Base-by-base conservation (phyloP, 2,329 filamentous ascomycete species). In the Colletotrichum spinosum region DNA sequence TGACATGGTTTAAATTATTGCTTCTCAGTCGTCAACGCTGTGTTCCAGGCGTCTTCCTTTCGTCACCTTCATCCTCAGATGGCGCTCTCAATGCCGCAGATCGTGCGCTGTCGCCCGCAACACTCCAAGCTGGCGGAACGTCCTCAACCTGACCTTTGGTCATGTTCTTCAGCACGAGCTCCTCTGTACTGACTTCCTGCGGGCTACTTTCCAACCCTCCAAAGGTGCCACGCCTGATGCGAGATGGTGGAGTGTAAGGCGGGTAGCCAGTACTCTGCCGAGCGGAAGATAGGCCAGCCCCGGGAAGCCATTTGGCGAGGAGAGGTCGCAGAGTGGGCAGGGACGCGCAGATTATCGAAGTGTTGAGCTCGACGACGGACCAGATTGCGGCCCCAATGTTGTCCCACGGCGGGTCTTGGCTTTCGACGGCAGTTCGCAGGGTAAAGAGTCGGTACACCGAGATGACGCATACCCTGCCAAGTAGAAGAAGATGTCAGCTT, bases 371-470 rank as follows among this genome's bases (percentile, higher is more conserved):
- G 68, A 75, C 69, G 60, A 68, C 62, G 46, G 74, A 76, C 74
- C 74, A 76, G 52, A 73, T 70, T 38, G 73, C 73, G 4, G 73
- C 73, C 51, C 69, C 69, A 34, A 72, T 71, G 60, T 75, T 73
- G 60, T 74, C 71, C 74, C 73, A 76, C 1, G 73, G 72, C 4
- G 74, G 70, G 60, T 76, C 74, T 46, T 70, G 25, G 45, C 69
- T 72, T 55, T 65, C 55, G 63, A 72, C 72, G n/a, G 71, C 71
- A 9, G 60, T 60, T 35, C 67, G 70, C 44, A 77, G 73, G 34
- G 74, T 75, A 60, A 73, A 72, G 42, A 77, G 69, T 65, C 75
- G 74, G 56, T 73, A 71, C 55, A 76, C 68, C 25, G 75, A 77
- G 44, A 77, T 72, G 50, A 76, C 71, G 61, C 74, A 74, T 11